phyloP scores from a whole-genome alignment of 2,329 filamentous ascomycete species.

The Neoascochyta sp. region DNA sequence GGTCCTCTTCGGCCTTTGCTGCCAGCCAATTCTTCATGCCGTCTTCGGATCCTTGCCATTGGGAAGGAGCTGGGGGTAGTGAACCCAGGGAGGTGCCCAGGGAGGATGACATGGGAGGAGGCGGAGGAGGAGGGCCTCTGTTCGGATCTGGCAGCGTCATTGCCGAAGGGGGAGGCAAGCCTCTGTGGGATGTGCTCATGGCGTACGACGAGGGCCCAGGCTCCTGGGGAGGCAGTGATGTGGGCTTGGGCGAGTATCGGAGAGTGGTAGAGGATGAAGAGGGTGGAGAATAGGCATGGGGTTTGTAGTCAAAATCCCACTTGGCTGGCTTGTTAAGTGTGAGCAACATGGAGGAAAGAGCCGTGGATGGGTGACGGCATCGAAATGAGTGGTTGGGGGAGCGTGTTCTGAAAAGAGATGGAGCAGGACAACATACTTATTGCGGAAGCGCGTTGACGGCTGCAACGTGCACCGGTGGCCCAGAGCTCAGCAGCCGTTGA shows the following conservation, averaged over 20 bases:
- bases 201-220: slow-evolving; percentile 41
- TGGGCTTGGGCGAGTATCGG: slow-evolving; percentile 40
- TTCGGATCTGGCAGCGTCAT: slow-evolving; percentile 51
- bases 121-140: slow-evolving; percentile 33
- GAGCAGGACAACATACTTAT: slow-evolving; percentile 39
- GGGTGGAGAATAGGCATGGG: slow-evolving; percentile 49
- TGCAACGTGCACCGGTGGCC: slow-evolving; percentile 36
- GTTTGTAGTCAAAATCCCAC: slow-evolving; percentile 47
- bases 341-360: slow-evolving; percentile 46
- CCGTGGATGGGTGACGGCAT: slow-evolving; percentile 28
- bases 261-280: slow-evolving; percentile 38
- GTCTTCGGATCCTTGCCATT: slow-evolving; percentile 52
- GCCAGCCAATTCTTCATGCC: slow-evolving; percentile 51
- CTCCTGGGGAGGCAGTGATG: slow-evolving; percentile 41
- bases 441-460: slow-evolving; percentile 29
- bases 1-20: slow-evolving; percentile 53
- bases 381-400: slow-evolving; percentile 31
- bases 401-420: slow-evolving; percentile 32
- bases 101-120: slow-evolving; percentile 21
- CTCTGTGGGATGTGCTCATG: slow-evolving; percentile 53
- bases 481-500: slow-evolving; percentile 34
- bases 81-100: slow-evolving; percentile 32
- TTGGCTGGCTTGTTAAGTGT: slow-evolving; percentile 49
- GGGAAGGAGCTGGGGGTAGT: slow-evolving; percentile 45
- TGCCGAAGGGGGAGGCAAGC: slow-evolving; percentile 51